Conservation (phyloP, 257 asterid species). For the Buddleja alternifolia region DNA sequence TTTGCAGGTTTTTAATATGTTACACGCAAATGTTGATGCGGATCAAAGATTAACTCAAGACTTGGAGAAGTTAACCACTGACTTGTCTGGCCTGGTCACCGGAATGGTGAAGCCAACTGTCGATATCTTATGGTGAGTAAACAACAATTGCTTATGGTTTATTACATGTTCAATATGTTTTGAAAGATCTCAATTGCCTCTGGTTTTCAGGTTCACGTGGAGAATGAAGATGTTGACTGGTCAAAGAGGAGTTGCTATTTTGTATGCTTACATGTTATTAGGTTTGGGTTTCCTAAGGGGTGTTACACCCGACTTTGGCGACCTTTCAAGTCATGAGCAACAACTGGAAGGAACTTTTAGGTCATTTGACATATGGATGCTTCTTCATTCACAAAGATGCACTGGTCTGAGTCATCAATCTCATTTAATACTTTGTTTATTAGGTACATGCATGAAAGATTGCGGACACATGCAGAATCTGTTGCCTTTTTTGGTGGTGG, state of each 20-base stretch:
- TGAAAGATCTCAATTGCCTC: constrained; percentile 26
- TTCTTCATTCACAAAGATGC: constrained; percentile 25
- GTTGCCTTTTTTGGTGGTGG: constrained; percentile 99
- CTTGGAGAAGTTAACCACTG: constrained; percentile 92
- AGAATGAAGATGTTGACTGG: constrained; percentile 99
- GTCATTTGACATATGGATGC: constrained; percentile 43
- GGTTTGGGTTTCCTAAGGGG: constrained; percentile 94
- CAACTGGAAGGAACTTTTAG: constrained; percentile 98
- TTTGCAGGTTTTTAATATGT: constrained; percentile 81
- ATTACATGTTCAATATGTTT: constrained; percentile 17
- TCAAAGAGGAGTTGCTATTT: constrained; percentile 82
- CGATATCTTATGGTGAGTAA: constrained; percentile 85
- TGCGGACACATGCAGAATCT: constrained; percentile 99
- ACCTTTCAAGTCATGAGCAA: constrained; percentile 82
- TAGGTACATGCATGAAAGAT: constrained; percentile 99
- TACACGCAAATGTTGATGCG: constrained; percentile 70
- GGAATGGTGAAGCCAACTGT: constrained; percentile 99
- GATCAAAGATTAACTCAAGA: constrained; percentile 98
- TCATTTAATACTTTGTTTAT: constrained; percentile 30
- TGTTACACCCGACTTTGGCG: constrained; percentile 96
- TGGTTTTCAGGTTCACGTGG: constrained; percentile 93
- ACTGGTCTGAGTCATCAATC: constrained; percentile 11
- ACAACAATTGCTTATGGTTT: constrained; percentile 17
- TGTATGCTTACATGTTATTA: constrained; percentile 94
- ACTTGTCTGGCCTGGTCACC: constrained; percentile 94